Evolutionary conservation across 805 yeast genomes (phyloP).

Genomic region (Trichomonascus vanleenenianus): DNA sequence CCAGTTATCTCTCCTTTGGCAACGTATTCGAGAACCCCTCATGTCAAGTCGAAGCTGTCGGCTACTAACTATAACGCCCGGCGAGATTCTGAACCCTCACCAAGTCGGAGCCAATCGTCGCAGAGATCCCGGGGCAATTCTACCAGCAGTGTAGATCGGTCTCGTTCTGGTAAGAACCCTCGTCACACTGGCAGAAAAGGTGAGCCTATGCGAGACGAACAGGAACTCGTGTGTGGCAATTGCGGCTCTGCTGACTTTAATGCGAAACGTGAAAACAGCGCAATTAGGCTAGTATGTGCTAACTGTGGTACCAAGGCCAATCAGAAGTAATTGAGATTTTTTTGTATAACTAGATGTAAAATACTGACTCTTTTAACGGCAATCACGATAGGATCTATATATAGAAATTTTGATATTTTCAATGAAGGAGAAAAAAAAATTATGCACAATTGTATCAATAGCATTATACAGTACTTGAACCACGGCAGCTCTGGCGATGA

Average conservation of each 20-base stretch:
- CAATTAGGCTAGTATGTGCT: not conserved
- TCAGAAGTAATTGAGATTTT: not conserved
- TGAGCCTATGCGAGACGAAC: not conserved
- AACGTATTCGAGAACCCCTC: too few species aligned
- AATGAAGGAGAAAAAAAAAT: too few species aligned
- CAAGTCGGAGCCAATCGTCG: not conserved
- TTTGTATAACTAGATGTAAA: not conserved
- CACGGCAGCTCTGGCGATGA: not conserved
- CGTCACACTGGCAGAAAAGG: not conserved
- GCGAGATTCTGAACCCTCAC: not conserved
- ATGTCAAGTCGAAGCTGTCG: too few species aligned
- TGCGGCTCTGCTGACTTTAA: constrained; percentile 1
- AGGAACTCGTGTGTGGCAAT: not conserved
- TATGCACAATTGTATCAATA: too few species aligned
- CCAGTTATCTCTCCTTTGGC: too few species aligned
- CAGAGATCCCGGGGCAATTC: not conserved
- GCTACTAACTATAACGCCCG: not conserved
- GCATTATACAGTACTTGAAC: too few species aligned
- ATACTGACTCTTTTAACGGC: not conserved
- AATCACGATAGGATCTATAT: too few species aligned
- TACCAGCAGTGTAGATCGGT: not conserved
- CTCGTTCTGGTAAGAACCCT: not conserved
- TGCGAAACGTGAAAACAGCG: not conserved
- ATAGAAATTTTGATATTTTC: too few species aligned
- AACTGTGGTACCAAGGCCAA: not conserved